phyloP scores from a whole-genome alignment of 371 early-diverging fungal species.

The Mycotypha africana region DNA sequence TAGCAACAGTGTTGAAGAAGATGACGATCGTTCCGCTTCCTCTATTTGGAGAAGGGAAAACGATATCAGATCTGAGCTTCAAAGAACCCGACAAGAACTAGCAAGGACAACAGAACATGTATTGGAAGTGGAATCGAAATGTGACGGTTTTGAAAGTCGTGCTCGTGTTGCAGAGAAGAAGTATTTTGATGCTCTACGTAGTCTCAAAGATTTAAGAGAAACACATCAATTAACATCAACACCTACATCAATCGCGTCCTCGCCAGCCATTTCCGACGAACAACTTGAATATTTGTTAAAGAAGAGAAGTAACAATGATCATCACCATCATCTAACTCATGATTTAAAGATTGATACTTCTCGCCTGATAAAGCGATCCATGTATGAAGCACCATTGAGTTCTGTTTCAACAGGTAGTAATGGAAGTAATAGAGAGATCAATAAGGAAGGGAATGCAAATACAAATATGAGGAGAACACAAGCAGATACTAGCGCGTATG shows the following conservation, averaged over 20 bases:
- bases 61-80: conserved; percentile 32
- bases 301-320: conserved; percentile 7
- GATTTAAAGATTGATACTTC: conserved; percentile 17
- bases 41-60: conserved; percentile 41
- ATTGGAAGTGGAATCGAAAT: conserved; percentile 24
- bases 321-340: too few species aligned
- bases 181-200: conserved; percentile 22
- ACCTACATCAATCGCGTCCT: neutral
- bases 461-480: too few species aligned
- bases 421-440: conserved; percentile 7
- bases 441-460: conserved; percentile 1
- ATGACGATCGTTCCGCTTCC: conserved; percentile 24
- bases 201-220: conserved; percentile 16
- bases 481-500: neutral
- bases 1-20: conserved; percentile 18
- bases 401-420: conserved; percentile 8
- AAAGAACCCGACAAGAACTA: conserved; percentile 25
- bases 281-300: neutral
- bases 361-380: neutral
- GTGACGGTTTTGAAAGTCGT: conserved; percentile 11
- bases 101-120: conserved; percentile 22
- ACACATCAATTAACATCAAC: conserved; percentile 1
- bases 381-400: conserved; percentile 5
- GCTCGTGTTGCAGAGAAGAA: conserved; percentile 26
- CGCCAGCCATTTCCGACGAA: conserved; percentile 3